phyloP scores from a whole-genome alignment of 106 monocot species.

The Agapanthus africanus region DNA sequence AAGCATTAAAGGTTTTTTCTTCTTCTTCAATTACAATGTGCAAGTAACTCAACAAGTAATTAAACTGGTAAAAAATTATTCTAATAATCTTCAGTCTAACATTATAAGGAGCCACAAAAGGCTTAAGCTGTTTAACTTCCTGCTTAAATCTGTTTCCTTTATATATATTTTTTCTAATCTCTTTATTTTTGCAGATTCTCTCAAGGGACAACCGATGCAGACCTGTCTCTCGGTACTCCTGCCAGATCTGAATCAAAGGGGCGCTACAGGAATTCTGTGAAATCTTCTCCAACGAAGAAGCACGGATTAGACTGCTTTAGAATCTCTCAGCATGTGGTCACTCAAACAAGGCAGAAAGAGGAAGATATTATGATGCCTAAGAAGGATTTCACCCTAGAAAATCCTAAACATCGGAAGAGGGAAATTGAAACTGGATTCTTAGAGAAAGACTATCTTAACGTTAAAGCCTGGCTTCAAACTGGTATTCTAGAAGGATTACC shows the following conservation, averaged over 20 bases:
- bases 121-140: too few relatives aligned
- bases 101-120: neutral
- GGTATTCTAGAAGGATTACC: slow-evolving; percentile 41
- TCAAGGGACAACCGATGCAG: neutral
- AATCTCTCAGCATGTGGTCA: neutral
- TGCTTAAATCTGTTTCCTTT: too few relatives aligned
- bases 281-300: slow-evolving; percentile 4
- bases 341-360: neutral
- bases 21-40: too few relatives aligned
- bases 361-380: neutral
- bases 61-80: too few relatives aligned
- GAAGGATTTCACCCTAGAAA: neutral
- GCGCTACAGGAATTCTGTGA: neutral
- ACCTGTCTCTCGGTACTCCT: neutral
- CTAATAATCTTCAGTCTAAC: too few relatives aligned
- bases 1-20: too few relatives aligned
- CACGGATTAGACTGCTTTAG: neutral
- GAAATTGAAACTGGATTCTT: slow-evolving; percentile 4
- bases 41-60: too few relatives aligned
- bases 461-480: slow-evolving; percentile 37
- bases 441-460: slow-evolving; percentile 9
- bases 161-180: neutral
- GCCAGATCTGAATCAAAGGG: neutral
- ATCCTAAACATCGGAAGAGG: slow-evolving; percentile 9
- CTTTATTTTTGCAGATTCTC: neutral